A percentile compares a stretch with the other conserved stretches of the same genome.
Evolutionary conservation across 2,329 filamentous ascomycete genomes (phyloP).

Genomic region (Mycosphaerella sp.): DNA sequence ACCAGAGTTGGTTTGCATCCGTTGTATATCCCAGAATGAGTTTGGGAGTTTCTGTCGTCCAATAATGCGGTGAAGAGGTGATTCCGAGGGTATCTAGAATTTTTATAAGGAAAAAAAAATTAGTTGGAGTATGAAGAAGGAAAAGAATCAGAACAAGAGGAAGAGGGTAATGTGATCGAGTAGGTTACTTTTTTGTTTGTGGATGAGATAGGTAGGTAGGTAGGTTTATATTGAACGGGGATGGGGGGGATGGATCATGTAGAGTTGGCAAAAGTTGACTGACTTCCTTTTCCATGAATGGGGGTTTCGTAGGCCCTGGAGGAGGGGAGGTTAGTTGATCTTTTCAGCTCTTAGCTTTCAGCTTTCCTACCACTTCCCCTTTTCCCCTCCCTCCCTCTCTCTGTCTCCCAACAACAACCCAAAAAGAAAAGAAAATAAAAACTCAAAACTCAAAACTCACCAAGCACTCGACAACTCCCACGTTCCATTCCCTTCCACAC

Average conservation of each 20-base stretch:
- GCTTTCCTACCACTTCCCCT: no score
- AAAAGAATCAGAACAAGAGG: no score
- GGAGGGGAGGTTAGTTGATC: no score
- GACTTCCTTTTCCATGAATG: not conserved
- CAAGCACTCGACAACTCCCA: constrained; percentile 13
- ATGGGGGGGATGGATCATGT: no score
- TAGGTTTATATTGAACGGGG: not conserved
- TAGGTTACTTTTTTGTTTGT: not conserved
- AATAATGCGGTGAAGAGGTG: constrained; percentile 19
- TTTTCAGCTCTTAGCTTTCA: no score
- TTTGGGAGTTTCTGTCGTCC: constrained; percentile 9
- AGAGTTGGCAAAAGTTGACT: not conserved
- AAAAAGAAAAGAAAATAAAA: not conserved
- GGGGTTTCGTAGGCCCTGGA: not conserved
- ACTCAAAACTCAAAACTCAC: constrained; percentile 13
- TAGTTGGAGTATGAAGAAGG: no score
- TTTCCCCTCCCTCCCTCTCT: not conserved
- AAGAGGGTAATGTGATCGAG: no score
- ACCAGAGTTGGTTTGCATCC: constrained; percentile 6
- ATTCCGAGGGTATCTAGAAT: constrained; percentile 27
- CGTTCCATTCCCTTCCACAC: constrained; percentile 9
- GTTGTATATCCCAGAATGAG: constrained; percentile 8
- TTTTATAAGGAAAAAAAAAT: no score
- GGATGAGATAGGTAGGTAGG: not conserved
- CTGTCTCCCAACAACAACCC: not conserved